Evolutionary conservation across 2,329 filamentous ascomycete genomes (phyloP).

Genomic region (Cercospora zeina): DNA sequence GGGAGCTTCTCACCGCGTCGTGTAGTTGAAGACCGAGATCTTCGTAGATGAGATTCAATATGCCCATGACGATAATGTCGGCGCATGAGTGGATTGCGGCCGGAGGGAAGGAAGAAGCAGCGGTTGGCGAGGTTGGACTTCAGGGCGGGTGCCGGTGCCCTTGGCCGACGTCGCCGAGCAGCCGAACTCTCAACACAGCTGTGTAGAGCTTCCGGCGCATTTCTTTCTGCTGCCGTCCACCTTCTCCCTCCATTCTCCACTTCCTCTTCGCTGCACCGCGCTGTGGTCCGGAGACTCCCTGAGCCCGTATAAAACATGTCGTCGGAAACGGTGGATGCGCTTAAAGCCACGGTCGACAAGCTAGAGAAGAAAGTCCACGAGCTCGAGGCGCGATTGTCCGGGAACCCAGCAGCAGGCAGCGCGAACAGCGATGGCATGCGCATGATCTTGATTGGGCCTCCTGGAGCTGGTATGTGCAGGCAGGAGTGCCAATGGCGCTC

Average conservation of each 20-base stretch:
- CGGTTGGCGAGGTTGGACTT: conserved; percentile 2
- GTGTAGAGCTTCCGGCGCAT: conserved; percentile 8
- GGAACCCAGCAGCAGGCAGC: conserved; percentile 44
- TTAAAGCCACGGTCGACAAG: conserved; percentile 79
- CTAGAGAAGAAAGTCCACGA: conserved; percentile 84
- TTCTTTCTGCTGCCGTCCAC: conserved; percentile 2
- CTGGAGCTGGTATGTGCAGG: conserved; percentile 78
- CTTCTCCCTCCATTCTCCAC: neutral
- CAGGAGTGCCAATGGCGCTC: neutral
- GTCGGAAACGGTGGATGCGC: conserved; percentile 41
- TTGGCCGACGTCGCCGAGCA: conserved; percentile 11
- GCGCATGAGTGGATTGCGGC: neutral
- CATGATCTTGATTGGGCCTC: conserved; percentile 97
- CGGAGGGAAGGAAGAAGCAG: neutral
- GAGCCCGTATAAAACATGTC: conserved; percentile 24
- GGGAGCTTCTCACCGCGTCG: neutral
- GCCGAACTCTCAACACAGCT: conserved; percentile 6
- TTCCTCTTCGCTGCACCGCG: conserved; percentile 7
- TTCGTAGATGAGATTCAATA: neutral
- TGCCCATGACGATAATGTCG: neutral
- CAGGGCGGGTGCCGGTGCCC: neutral
- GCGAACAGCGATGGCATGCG: conserved; percentile 66
- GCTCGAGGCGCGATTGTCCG: conserved; percentile 71
- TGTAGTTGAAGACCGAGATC: neutral
- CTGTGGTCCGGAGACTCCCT: conserved; percentile 23